These are phyloP conservation scores for Schizosaccharomyces pombe DNA, from an alignment of 805 yeast genomes.

Conservation along the genomic window ASM294v3 CU329670.1:5318001-5318500, in stretches of 20 bases:
- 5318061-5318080: too few relatives aligned
- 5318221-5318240: background rate
- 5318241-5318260: background rate
- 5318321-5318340: background rate
- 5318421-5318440: background rate
- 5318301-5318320: background rate
- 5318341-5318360: background rate
- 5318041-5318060: too few relatives aligned
- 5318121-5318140: background rate
- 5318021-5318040: too few relatives aligned
- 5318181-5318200: background rate
- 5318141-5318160: background rate
- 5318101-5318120: background rate
- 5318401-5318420: background rate
- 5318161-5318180: background rate
- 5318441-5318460: slow-evolving; percentile 43
- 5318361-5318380: background rate
- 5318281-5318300: background rate
- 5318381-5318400: background rate
- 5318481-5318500: slow-evolving; percentile 48
- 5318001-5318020: too few relatives aligned
- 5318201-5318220: background rate
- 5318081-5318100: too few relatives aligned
- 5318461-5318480: slow-evolving; percentile 61
- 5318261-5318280: background rate